Base-by-base conservation (phyloP, 2,329 filamentous ascomycete species). In the Colletotrichum sp. region DNA sequence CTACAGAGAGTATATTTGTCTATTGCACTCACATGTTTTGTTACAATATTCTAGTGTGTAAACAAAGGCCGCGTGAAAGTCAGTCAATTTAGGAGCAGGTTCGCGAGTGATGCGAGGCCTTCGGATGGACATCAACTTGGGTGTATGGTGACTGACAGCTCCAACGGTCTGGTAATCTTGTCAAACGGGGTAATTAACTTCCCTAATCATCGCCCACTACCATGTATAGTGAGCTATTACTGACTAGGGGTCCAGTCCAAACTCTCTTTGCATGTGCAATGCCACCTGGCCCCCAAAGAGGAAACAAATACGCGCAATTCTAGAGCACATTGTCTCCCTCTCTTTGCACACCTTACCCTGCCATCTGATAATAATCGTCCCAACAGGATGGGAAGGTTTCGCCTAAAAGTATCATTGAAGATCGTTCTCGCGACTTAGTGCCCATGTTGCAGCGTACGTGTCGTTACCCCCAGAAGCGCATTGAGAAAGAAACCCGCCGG, bases 41-140 rank as follows among this genome's bases (percentile, higher is more conserved):
- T 44, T n/a, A 10, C 8, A 44, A 12, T 44, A n/a, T 44, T 44
- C 39, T 44, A 44, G n/a, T 10, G 44, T 18, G n/a, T 49, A 12
- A 1, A 7, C n/a, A 2, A 7, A 49, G 10, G n/a, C 44, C 3
- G 10, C n/a, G 6, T 21, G 44, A 52, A 49, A 7, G 5, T 21
- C n/a, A 3, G n/a, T 21, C 0, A 49, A 0, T 13, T 49, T 12
- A 4, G 5, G 0, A 8, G 3, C 44, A 13, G 3, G 10, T 49
- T 49, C 44, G 44, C 6, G n/a, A 49, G n/a, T 21, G 10, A 49
- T 49, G 10, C 44, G n/a, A 49, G n/a, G 44, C 44, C 10, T 1
- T 7, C 3, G 44, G 10, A 49, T 49, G 10, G 3, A 21, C 39
- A 49, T 2, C 3, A 21, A 4, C 15, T 49, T 49, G 5, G 18